phyloP scores from a whole-genome alignment of 2,329 filamentous ascomycete species.

The Cucurbitaria berberidis region DNA sequence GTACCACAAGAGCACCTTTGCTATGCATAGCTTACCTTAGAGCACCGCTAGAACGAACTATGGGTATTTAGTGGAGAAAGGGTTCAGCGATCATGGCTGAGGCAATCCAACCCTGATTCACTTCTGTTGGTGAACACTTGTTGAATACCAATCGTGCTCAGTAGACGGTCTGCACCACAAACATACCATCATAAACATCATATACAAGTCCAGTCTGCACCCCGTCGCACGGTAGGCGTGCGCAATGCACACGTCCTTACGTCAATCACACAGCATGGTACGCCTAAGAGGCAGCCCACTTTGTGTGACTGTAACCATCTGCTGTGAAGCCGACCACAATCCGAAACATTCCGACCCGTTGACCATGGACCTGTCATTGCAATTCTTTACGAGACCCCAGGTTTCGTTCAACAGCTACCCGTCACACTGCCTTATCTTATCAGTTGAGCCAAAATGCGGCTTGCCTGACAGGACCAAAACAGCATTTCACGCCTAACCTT shows the following conservation, averaged over 20 bases:
- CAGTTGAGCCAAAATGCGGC: neutral
- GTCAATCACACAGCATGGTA: neutral
- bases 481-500: neutral
- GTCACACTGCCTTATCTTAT: neutral
- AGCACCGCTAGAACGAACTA: slow-evolving; percentile 5
- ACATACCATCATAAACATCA: neutral
- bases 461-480: slow-evolving; percentile 1
- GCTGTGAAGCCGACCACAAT: neutral
- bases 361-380: neutral
- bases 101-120: neutral
- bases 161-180: neutral
- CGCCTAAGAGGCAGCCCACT: neutral
- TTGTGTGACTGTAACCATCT: neutral
- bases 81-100: slow-evolving; percentile 14
- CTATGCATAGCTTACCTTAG: slow-evolving; percentile 1
- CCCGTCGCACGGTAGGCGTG: neutral
- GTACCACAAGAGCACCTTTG: too few species aligned
- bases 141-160: neutral
- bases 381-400: neutral
- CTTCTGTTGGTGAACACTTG: neutral
- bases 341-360: neutral
- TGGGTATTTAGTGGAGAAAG: slow-evolving; percentile 11
- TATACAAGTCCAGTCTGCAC: neutral
- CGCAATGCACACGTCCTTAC: neutral
- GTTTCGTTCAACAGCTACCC: neutral